Evolutionary conservation across 2,329 filamentous ascomycete genomes (phyloP).

Genomic region (Paecilomyces sp.): DNA sequence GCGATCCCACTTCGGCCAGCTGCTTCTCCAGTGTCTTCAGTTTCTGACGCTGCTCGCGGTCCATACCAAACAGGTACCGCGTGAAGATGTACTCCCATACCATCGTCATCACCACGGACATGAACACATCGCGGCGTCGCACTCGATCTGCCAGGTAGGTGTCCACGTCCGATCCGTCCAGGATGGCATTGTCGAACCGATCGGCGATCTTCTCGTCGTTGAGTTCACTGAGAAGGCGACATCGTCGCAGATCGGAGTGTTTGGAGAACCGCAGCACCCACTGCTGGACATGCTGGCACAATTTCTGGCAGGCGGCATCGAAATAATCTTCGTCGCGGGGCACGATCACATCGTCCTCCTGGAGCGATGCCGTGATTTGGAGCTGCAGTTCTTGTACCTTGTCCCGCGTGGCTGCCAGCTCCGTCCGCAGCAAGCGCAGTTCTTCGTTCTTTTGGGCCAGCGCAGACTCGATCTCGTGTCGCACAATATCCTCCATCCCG

Average conservation of each 20-base stretch:
- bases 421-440: slow-evolving; percentile 66
- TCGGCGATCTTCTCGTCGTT: slow-evolving; percentile 90
- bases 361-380: slow-evolving; percentile 49
- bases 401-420: slow-evolving; percentile 65
- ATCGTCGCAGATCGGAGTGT: slow-evolving; percentile 86
- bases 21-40: slow-evolving; percentile 93
- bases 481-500: slow-evolving; percentile 56
- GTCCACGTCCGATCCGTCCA: slow-evolving; percentile 92
- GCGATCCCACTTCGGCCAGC: slow-evolving; percentile 78
- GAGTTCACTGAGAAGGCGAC: slow-evolving; percentile 74
- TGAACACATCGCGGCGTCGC: slow-evolving; percentile 85
- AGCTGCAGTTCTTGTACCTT: slow-evolving; percentile 54
- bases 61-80: slow-evolving; percentile 96
- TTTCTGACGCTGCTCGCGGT: slow-evolving; percentile 94
- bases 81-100: slow-evolving; percentile 99
- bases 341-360: slow-evolving; percentile 65
- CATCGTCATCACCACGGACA: slow-evolving; percentile 99
- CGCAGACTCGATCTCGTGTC: slow-evolving; percentile 54
- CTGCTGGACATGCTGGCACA: slow-evolving; percentile 93
- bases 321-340: slow-evolving; percentile 91
- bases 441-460: slow-evolving; percentile 79
- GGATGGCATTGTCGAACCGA: slow-evolving; percentile 84
- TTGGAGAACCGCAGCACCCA: slow-evolving; percentile 98
- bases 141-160: slow-evolving; percentile 81
- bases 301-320: slow-evolving; percentile 83